Conservation (phyloP, 345 rosid species). For the Gossypium thurberi region DNA sequence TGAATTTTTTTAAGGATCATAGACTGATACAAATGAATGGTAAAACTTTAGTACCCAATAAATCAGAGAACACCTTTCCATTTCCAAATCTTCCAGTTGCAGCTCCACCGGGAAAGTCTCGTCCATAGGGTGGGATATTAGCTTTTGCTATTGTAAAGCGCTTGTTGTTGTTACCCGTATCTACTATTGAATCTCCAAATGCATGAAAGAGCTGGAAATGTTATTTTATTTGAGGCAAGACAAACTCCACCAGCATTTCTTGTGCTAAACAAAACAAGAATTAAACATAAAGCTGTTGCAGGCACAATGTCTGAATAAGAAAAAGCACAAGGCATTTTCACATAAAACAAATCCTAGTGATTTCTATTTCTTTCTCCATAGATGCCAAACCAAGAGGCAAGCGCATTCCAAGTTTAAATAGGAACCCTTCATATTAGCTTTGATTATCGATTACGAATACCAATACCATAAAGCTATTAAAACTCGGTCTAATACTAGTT, state of each 20-base stretch:
- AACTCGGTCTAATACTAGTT: too few relatives aligned
- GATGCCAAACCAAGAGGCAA: background rate
- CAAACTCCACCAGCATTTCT: background rate
- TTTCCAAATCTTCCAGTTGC: background rate
- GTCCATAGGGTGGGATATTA: slow-evolving; percentile 22
- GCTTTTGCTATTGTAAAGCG: slow-evolving; percentile 17
- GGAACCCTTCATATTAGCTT: background rate
- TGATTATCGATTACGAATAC: background rate
- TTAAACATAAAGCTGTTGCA: background rate
- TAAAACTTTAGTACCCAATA: background rate
- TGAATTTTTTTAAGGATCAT: background rate
- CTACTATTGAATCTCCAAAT: slow-evolving; percentile 43
- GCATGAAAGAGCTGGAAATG: slow-evolving; percentile 8
- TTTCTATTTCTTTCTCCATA: background rate
- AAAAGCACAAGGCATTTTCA: background rate
- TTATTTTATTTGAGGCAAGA: background rate
- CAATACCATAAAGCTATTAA: background rate
- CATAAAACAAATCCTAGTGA: background rate
- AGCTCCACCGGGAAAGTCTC: background rate
- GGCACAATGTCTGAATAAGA: too few relatives aligned
- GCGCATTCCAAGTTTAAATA: too few relatives aligned
- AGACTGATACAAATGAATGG: too few relatives aligned
- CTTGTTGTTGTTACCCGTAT: slow-evolving; percentile 35
- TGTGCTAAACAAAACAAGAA: background rate
- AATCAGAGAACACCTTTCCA: background rate